Percentiles rank a stretch among this genome's conserved stretches.
These are phyloP conservation scores for Fusarium torulosum DNA, from an alignment of 2,329 filamentous ascomycete species.

Conservation along the genomic window DNA sequence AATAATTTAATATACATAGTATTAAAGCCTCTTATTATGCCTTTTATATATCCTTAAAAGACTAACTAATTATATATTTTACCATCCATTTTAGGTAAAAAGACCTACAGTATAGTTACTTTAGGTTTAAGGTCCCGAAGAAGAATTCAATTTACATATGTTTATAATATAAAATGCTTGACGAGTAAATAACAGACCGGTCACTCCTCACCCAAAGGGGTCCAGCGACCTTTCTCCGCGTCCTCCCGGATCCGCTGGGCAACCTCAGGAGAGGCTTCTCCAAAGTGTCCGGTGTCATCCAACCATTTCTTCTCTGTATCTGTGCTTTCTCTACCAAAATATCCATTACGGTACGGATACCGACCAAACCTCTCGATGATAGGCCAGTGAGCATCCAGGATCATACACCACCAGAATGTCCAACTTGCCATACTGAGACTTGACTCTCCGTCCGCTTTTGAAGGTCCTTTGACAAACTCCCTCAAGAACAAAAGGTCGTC, in stretches of 20 bases:
- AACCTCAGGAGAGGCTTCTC: neutral
- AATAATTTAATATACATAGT: too few relatives aligned
- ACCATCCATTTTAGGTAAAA: too few relatives aligned
- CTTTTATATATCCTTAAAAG: too few relatives aligned
- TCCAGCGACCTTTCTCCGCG: neutral
- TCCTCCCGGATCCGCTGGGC: neutral
- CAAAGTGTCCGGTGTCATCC: constrained; percentile 1
- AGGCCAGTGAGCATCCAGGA: constrained; percentile 23
- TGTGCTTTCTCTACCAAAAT: neutral
- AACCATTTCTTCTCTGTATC: constrained; percentile 7
- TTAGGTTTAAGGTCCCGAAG: rapidly evolving
- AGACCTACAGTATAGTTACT: too few relatives aligned
- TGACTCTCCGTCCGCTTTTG: rapidly evolving
- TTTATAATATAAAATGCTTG: too few relatives aligned
- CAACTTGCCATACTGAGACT: neutral
- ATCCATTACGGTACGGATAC: constrained; percentile 12
- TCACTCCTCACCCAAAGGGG: neutral
- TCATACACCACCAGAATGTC: constrained; percentile 27
- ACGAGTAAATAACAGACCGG: neutral
- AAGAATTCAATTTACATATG: neutral
- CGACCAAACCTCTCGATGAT: constrained; percentile 13
- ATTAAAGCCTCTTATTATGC: too few relatives aligned
- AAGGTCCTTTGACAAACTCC: neutral
- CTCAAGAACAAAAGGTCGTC: constrained; percentile 7
- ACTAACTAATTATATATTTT: too few relatives aligned